Evolutionary conservation across 1,284 basidiomycete genomes (phyloP).

Genomic region (Ganoderma meredithae): DNA sequence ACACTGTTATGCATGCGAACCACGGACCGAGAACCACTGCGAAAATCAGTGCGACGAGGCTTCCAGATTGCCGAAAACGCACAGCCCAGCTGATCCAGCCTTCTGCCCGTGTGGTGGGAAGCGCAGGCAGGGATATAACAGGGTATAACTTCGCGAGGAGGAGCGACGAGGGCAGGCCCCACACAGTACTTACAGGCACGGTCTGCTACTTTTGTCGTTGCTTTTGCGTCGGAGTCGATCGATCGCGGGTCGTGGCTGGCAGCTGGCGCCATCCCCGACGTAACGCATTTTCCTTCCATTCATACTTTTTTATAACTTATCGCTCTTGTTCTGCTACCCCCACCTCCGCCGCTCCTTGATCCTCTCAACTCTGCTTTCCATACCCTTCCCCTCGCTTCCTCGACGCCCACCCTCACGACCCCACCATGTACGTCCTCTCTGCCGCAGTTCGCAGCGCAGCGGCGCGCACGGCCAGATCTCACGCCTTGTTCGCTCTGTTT

Average conservation of each 20-base stretch:
- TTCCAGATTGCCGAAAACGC: not conserved
- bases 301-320: constrained; percentile 16
- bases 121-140: not conserved
- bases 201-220: constrained; percentile 5
- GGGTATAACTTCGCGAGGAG: not conserved
- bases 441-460: not conserved
- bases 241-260: constrained; percentile 30
- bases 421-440: constrained; percentile 26
- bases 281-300: constrained; percentile 23
- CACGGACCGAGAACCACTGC: not conserved
- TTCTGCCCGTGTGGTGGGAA: not conserved
- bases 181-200: constrained; percentile 27
- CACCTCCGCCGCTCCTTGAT: constrained; percentile 23
- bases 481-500: not conserved
- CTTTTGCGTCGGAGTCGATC: constrained; percentile 19
- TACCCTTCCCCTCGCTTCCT: not conserved
- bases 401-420: constrained; percentile 3
- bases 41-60: not conserved
- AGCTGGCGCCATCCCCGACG: constrained; percentile 30
- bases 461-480: not conserved
- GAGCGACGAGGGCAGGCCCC: not conserved
- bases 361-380: not conserved
- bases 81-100: not conserved
- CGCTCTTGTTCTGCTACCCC: constrained; percentile 13
- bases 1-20: not conserved